Percentiles rank a stretch among this genome's conserved stretches.
These are phyloP conservation scores for Asterophora lycoperdoides DNA, from an alignment of 768 basidiomycete species.

Conservation along the genomic window DNA sequence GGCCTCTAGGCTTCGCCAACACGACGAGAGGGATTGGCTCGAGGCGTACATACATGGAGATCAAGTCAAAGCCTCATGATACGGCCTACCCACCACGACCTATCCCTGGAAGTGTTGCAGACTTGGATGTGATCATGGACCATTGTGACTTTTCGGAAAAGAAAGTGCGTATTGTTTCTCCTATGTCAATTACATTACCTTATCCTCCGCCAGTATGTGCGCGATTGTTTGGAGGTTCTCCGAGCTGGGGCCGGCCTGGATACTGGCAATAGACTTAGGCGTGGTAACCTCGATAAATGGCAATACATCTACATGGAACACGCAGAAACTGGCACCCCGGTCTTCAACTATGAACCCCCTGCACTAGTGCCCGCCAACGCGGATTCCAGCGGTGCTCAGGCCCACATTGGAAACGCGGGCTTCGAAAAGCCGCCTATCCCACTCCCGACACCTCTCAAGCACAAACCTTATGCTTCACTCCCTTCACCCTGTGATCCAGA, in stretches of 20 bases:
- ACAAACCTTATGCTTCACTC: slow-evolving; percentile 55
- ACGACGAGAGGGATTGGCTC: slow-evolving; percentile 71
- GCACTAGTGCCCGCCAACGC: slow-evolving; percentile 10
- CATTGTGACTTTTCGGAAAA: slow-evolving; percentile 86
- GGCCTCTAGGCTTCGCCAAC: slow-evolving; percentile 36
- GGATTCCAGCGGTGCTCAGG: slow-evolving; percentile 52
- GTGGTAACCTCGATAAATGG: slow-evolving; percentile 79
- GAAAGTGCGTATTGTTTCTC: slow-evolving; percentile 45
- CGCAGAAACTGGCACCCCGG: slow-evolving; percentile 26
- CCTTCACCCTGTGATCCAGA: slow-evolving; percentile 74
- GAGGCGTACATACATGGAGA: slow-evolving; percentile 71
- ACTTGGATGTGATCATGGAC: slow-evolving; percentile 87
- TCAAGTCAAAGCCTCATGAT: slow-evolving; percentile 55
- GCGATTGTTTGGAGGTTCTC: slow-evolving; percentile 93
- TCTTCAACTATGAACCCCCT: slow-evolving; percentile 6
- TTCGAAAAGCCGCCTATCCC: slow-evolving; percentile 53
- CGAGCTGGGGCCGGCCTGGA: slow-evolving; percentile 90
- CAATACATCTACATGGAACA: slow-evolving; percentile 83
- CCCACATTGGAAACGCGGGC: slow-evolving; percentile 54
- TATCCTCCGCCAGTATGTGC: slow-evolving; percentile 68
- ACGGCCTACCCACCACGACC: slow-evolving; percentile 88
- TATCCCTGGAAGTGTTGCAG: slow-evolving; percentile 75
- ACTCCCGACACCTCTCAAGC: slow-evolving; percentile 47
- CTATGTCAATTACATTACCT: slow-evolving; percentile 5
- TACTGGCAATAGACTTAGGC: slow-evolving; percentile 66